Evolutionary conservation across 2,329 filamentous ascomycete genomes (phyloP).

Genomic region (Tolypocladium nubicola): DNA sequence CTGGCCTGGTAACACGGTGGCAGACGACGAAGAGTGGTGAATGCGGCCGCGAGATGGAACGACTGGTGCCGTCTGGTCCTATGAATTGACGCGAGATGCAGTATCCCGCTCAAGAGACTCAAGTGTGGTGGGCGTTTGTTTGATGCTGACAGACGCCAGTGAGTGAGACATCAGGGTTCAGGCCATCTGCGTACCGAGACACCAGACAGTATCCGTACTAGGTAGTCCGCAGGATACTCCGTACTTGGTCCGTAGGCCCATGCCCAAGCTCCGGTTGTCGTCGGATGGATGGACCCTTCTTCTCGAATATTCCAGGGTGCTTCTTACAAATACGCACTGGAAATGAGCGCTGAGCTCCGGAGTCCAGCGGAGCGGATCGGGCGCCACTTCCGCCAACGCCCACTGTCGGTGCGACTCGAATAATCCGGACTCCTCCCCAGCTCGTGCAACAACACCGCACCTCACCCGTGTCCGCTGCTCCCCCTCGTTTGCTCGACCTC

Average conservation of each 20-base stretch:
- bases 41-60: too few species aligned
- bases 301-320: neutral
- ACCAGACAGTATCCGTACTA: too few species aligned
- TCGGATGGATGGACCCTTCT: neutral
- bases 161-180: neutral
- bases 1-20: too few species aligned
- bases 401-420: neutral
- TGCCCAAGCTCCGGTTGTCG: too few species aligned
- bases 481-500: neutral
- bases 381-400: neutral
- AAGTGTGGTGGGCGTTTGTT: too few species aligned
- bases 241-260: too few species aligned
- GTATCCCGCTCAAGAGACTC: too few species aligned
- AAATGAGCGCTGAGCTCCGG: neutral
- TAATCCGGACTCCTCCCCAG: neutral
- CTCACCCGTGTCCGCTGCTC: neutral
- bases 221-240: too few species aligned
- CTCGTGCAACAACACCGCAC: neutral
- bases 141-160: too few species aligned
- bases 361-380: neutral
- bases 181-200: neutral
- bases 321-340: neutral
- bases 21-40: too few species aligned
- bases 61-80: too few species aligned
- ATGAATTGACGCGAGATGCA: too few species aligned